Evolutionary conservation across 352 stramenopile genomes (phyloP), one percentile per base, ranked within the genome.

Genomic region (Hyaloperonospora arabidopsidis): DNA sequence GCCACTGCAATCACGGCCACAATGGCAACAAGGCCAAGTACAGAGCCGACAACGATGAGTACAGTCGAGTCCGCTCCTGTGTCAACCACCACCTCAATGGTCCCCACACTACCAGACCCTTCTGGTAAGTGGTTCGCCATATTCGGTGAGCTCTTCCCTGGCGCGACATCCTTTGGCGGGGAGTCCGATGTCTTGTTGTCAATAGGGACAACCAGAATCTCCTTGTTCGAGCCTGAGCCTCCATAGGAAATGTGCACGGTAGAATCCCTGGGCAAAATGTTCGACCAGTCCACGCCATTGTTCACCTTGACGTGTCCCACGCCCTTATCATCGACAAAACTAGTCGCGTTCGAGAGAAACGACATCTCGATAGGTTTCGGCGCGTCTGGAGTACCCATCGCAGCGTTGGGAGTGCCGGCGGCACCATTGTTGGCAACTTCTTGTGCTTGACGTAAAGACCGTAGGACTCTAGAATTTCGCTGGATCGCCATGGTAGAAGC

Each of bases 191-290:
- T 38, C 8, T 32, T 52, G 19, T 55, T 54, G 32, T 59, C 56
- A n/a, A 66, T 50, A 1, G 68, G 65, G 22, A 74, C 46, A 22
- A 76, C 53, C 2, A 76, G 45, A 49, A 76, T 63, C 43, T 72
- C 57, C 43, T 63, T 54, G 15, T 45, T 61, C 5, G 68, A 72
- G 12, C 64, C 58, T 5, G 65, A 68, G 4, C 68, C 63, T 55
- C 59, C 25, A 52, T 78, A 76, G 17, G 72, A 38, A 65, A 83
- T 72, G 35, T 63, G 67, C 28, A 73, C 70, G 8, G 57, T 78
- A n/a, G 65, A 63, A 18, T 64, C 65, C 38, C 76, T 79, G 28
- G 55, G 41, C 36, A 83, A 60, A 39, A 74, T 28, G 0, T 67
- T 41, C 12, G 63, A 63, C 70, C 72, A 83, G 52, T 65, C 60